Conservation (phyloP, 2,329 filamentous ascomycete genomes). For the Fusarium luffae region DNA sequence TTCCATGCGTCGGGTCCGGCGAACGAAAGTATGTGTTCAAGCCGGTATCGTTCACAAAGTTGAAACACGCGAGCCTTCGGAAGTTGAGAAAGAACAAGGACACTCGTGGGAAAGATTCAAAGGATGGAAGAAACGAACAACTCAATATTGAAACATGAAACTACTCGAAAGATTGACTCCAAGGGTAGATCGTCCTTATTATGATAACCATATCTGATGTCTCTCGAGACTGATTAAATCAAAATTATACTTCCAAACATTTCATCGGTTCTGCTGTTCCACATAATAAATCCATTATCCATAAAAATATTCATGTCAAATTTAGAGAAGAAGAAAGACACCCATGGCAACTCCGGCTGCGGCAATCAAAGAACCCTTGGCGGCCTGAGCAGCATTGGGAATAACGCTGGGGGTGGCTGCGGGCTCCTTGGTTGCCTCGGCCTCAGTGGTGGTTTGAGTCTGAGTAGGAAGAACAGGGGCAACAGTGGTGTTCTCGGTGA, state of each 20-base stretch:
- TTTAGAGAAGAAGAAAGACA: slow-evolving; percentile 2
- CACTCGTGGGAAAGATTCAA: not conserved
- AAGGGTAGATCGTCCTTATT: not conserved
- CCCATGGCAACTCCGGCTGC: slow-evolving; percentile 8
- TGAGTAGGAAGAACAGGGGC: slow-evolving; percentile 11
- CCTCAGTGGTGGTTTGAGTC: not conserved
- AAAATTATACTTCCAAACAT: not conserved
- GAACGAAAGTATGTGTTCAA: slow-evolving; percentile 62
- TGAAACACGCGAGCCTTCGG: not conserved
- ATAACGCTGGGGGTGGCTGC: not conserved
- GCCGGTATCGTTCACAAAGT: slow-evolving; percentile 42
- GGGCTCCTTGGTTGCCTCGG: not conserved
- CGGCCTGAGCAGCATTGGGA: slow-evolving; percentile 7
- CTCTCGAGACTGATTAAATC: too few relatives aligned
- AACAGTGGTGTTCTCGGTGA: slow-evolving; percentile 1
- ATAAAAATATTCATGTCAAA: not conserved
- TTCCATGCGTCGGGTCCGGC: slow-evolving; percentile 59
- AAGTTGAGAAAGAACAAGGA: not conserved
- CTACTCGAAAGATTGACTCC: not conserved
- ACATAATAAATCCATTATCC: not conserved
- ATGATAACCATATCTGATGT: not conserved
- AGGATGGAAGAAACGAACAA: not conserved
- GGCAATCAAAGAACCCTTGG: slow-evolving; percentile 7
- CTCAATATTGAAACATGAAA: not conserved
- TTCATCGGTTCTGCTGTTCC: not conserved